A percentile compares a stretch with the other conserved stretches of the same genome.
Conservation (phyloP, 495 filamentous ascomycete species). For the Aspergillus mulundensis region DNA sequence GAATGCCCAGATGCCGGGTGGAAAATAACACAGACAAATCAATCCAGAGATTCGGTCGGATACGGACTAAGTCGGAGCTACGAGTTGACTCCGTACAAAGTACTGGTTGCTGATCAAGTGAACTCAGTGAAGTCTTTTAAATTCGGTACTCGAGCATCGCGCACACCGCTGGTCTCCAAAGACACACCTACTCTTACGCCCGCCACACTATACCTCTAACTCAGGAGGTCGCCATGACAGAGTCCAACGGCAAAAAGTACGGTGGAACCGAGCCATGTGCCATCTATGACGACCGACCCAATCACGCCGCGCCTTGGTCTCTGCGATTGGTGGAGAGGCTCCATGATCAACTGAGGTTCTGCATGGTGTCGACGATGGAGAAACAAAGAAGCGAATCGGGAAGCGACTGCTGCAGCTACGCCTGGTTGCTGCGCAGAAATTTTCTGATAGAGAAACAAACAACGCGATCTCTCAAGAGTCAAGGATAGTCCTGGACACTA, state of each 20-base stretch:
- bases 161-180: neutral
- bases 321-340: slow-evolving; percentile 14
- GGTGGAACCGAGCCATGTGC: slow-evolving; percentile 24
- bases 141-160: neutral
- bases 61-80: neutral
- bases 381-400: slow-evolving; percentile 19
- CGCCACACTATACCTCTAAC: neutral
- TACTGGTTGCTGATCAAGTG: neutral
- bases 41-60: neutral
- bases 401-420: slow-evolving; percentile 12
- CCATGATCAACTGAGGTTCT: slow-evolving; percentile 26
- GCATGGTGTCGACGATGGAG: slow-evolving; percentile 17
- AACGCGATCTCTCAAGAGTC: slow-evolving; percentile 8
- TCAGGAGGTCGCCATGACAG: neutral
- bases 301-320: neutral
- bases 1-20: slow-evolving; percentile 8
- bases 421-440: slow-evolving; percentile 19
- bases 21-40: neutral
- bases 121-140: neutral
- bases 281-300: slow-evolving; percentile 18
- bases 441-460: slow-evolving; percentile 22
- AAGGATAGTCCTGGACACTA: neutral
- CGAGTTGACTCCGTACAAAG: neutral
- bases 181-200: neutral
- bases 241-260: slow-evolving; percentile 21